phyloP scores from a whole-genome alignment of 179 eudicot species.

The Heliamphora pulchella region DNA sequence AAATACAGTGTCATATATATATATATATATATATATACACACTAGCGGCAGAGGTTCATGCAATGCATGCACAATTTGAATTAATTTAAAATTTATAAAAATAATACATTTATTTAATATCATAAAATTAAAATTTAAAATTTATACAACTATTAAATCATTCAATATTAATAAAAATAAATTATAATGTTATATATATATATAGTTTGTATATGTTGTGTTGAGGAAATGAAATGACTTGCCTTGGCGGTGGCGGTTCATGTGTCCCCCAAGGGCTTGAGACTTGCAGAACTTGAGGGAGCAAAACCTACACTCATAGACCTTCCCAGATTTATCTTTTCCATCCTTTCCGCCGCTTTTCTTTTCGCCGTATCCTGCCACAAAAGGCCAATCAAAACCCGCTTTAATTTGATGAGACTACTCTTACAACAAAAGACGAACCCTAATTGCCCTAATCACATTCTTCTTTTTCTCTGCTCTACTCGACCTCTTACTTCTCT shows the following conservation, averaged over 20 bases:
- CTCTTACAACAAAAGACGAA: conserved; percentile 9
- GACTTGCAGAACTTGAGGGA: conserved; percentile 97
- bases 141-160: too few relatives aligned
- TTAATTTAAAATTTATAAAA: too few relatives aligned
- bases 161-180: not conserved
- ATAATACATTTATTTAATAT: too few relatives aligned
- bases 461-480: not conserved
- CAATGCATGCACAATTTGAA: too few relatives aligned
- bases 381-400: conserved; percentile 18
- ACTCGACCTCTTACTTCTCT: not conserved
- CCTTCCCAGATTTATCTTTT: conserved; percentile 61
- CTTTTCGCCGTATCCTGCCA: conserved; percentile 45
- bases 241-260: conserved; percentile 99
- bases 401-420: conserved; percentile 24
- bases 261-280: conserved; percentile 97
- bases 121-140: too few relatives aligned
- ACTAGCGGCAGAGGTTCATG: too few relatives aligned
- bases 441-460: conserved; percentile 15
- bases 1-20: too few relatives aligned
- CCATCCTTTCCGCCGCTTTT: conserved; percentile 40
- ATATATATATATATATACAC: too few relatives aligned
- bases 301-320: conserved; percentile 94
- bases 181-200: not conserved
- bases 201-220: not conserved
- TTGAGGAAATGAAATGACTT: conserved; percentile 6